These are phyloP conservation scores for Hypoxylon fuscum DNA, from an alignment of 495 filamentous ascomycete species.

Conservation along the genomic window DNA sequence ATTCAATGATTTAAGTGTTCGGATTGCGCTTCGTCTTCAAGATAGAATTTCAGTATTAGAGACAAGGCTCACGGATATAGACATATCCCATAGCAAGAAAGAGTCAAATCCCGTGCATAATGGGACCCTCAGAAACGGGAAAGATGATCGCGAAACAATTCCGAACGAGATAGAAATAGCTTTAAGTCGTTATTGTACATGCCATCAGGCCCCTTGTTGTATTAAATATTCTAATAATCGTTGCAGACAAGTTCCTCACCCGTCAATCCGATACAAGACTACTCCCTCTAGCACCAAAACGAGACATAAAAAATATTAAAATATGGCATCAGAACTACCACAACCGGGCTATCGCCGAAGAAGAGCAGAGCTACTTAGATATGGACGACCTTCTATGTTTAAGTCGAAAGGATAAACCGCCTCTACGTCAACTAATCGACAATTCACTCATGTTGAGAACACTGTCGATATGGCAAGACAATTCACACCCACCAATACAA, in stretches of 20 bases:
- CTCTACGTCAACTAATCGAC: constrained; percentile 41
- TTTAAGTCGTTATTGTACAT: constrained; percentile 34
- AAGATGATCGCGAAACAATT: constrained; percentile 19
- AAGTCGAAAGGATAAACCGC: constrained; percentile 32
- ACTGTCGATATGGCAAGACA: constrained; percentile 12
- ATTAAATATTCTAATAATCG: not conserved
- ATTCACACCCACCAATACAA: constrained; percentile 8
- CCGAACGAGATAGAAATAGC: constrained; percentile 27
- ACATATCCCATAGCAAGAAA: constrained; percentile 20
- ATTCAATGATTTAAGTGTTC: constrained; percentile 43
- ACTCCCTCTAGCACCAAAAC: constrained; percentile 4
- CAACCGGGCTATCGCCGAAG: constrained; percentile 30
- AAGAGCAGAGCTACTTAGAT: constrained; percentile 39
- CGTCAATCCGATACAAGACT: constrained; percentile 37
- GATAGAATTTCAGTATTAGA: constrained; percentile 38
- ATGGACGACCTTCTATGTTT: constrained; percentile 43
- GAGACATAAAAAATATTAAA: constrained; percentile 35
- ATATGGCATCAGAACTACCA: constrained; percentile 40
- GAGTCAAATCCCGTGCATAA: constrained; percentile 30
- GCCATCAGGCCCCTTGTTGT: not conserved
- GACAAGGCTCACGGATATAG: constrained; percentile 25
- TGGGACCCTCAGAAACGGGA: constrained; percentile 46
- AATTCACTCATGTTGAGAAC: constrained; percentile 22
- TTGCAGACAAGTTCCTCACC: constrained; percentile 41
- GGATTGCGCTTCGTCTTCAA: constrained; percentile 45